Base-by-base conservation (phyloP, 140 eudicot species). In the Oenanthe javanica region DNA sequence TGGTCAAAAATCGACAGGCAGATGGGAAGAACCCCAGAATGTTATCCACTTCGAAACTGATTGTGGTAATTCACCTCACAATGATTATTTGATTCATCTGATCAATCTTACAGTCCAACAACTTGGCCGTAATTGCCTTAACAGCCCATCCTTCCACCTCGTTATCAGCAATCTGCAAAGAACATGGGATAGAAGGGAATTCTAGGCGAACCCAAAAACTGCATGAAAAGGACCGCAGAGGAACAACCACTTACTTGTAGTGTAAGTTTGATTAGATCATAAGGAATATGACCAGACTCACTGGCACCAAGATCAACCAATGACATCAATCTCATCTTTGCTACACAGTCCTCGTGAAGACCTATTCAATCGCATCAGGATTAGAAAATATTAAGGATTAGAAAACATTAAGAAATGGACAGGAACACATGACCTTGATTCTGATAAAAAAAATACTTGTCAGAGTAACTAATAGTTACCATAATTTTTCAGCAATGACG, bases 111-210 rank as follows among this genome's bases (percentile, higher is more conserved):
- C 98, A 94, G 76, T 90, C 91, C 6, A 91, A 75, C 78, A 94
- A 79, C 88, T 90, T 91, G 42, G 94, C 88, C 1, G 91, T 82
- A 18, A 91, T 89, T 84, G 96, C 98, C 85, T 91, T 87, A 2
- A 94, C 92, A 45, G 91, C 88, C 97, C 97, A 94, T 13, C 82
- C 57, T 84, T 91, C 98, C 79, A 94, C 98, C 81, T 93, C 98
- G 47, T 84, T 82, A 25, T 88, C 96, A 59, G 87, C 89, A 77
- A 91, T 86, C 98, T 92, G 88, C 18, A 79, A 82, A 48, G 21
- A 61, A 52, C 21, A 67, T 27, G 59, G 18, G 36, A 55, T 43
- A 18, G 27, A 81, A 25, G 9, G 15, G 45, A 31, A 49, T 40
- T 49, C 6, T 9, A 52, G 73, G 40, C 27, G 9, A 50, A 25